Percentiles rank a stretch among this genome's conserved stretches.
Conservation (phyloP, 2,329 filamentous ascomycete genomes). For the Diplodia scrobiculata region DNA sequence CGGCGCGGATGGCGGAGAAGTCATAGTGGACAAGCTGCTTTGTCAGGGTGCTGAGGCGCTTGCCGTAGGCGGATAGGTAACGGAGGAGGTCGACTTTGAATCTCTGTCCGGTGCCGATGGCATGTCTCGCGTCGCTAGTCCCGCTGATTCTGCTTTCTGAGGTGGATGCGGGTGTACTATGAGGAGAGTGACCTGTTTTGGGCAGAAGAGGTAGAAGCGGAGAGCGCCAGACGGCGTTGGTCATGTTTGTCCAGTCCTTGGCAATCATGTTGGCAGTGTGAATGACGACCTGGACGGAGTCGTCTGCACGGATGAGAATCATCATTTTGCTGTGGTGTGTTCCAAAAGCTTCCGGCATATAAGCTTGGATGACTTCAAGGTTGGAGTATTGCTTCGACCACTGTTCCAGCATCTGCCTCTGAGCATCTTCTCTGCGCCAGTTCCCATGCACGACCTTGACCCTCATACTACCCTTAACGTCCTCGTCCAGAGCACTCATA, state of each 20-base stretch:
- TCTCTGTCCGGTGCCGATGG: constrained; percentile 63
- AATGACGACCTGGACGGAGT: constrained; percentile 75
- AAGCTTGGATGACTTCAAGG: constrained; percentile 70
- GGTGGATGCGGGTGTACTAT: neutral
- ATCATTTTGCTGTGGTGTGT: constrained; percentile 90
- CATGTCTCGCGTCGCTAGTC: neutral
- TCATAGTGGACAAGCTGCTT: constrained; percentile 64
- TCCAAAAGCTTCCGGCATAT: constrained; percentile 80
- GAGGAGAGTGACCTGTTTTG: neutral
- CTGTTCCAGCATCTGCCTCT: constrained; percentile 62
- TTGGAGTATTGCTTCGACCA: constrained; percentile 65
- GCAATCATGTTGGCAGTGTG: constrained; percentile 92
- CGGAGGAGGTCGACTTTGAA: constrained; percentile 76
- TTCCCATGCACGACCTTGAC: constrained; percentile 66
- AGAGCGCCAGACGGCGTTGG: constrained; percentile 78
- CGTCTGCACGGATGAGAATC: constrained; percentile 75
- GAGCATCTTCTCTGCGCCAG: constrained; percentile 68
- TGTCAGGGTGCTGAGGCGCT: constrained; percentile 58
- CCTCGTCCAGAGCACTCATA: constrained; percentile 59
- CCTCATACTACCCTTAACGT: constrained; percentile 56
- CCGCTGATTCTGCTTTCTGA: neutral
- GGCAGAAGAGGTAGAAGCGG: constrained; percentile 63
- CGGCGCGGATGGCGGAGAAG: constrained; percentile 68
- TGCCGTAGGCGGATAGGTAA: constrained; percentile 72
- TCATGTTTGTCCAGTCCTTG: constrained; percentile 86